A percentile compares a stretch with the other conserved stretches of the same genome.
Evolutionary conservation across 2,329 filamentous ascomycete species (phyloP).

Genomic region (Dactylellina drechsleri): DNA sequence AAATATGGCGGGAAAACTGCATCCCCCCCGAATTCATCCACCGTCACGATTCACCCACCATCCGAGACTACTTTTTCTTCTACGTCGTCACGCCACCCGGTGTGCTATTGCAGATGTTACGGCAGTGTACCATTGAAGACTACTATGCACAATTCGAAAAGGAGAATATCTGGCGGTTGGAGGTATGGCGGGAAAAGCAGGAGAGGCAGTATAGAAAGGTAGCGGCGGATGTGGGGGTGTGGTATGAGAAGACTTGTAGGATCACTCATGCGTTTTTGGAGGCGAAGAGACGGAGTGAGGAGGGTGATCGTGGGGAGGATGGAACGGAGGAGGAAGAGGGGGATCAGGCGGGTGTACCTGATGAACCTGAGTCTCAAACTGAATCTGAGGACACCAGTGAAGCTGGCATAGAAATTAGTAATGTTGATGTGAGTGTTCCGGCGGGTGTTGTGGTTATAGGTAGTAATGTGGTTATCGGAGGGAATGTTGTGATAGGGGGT

Average conservation of each 20-base stretch:
- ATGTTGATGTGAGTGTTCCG: too few relatives aligned
- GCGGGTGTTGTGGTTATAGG: too few relatives aligned
- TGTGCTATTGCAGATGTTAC: slow-evolving; percentile 10
- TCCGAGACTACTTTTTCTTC: slow-evolving; percentile 24
- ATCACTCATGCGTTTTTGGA: slow-evolving; percentile 9
- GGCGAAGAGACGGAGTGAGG: background rate
- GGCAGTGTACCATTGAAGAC: slow-evolving; percentile 19
- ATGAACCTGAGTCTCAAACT: too few relatives aligned
- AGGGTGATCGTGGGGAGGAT: background rate
- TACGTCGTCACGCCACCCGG: slow-evolving; percentile 1
- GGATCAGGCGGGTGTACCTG: too few relatives aligned
- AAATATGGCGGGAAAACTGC: slow-evolving; percentile 23
- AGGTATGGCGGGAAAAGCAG: background rate
- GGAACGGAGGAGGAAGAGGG: too few relatives aligned
- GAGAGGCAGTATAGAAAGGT: background rate
- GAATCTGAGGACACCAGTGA: too few relatives aligned
- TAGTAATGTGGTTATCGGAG: too few relatives aligned
- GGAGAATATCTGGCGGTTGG: background rate
- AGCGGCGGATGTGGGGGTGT: slow-evolving; percentile 11
- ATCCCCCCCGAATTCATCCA: slow-evolving; percentile 14
- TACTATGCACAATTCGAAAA: background rate
- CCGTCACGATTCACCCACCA: background rate
- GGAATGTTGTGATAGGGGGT: too few relatives aligned
- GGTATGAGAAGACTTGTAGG: slow-evolving; percentile 1
- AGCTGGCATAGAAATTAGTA: too few relatives aligned